Base-by-base conservation (phyloP, 352 stramenopile genomes). In the Phytophthora pluvialis region DNA sequence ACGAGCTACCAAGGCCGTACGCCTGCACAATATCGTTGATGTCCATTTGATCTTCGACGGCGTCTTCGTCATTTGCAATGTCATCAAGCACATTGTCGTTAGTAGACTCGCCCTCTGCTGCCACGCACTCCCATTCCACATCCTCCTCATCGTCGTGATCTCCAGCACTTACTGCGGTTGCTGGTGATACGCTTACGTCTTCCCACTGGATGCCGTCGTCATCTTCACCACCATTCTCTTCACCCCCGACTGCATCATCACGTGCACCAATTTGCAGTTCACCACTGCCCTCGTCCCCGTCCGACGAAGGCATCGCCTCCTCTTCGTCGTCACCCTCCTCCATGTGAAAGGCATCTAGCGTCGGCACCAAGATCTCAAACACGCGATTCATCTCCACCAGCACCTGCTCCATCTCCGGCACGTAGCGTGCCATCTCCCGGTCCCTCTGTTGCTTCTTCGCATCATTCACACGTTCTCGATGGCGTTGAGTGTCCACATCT, bases 21-120 rank as follows among this genome's bases (percentile, higher is more conserved):
- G 79, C 77, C 35, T 88, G 73, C 29, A 93, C 82, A 57, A 93
- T 93, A 18, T 90, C 77, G 48, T 90, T 91, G 18, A 91, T 89
- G 59, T 93, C 82, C 78, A 93, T 87, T 3, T 65, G 47, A 15
- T 77, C 60, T 0, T 72, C 52, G 6, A 10, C 39, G 12, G 10
- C 11, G 4, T 67, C 56, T 0, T 71, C 62, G 15, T 60, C 40
- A 5, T 59, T 55, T 12, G 7, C 28, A 21, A 48, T 47, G 1
- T 60, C 54, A 25, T 29, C 25, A 5, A 33, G 5, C 13, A 8
- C 3, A 7, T 10, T 29, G 28, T 70, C 31, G 3, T 35, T 5
- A 33, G 7, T 15, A 5, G 11, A 15, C 2, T 51, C 55, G 21
- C 25, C 43, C 6, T 65, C 43, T 2, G 59, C 61, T 25, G 55